These are phyloP conservation scores for Brassica nigra DNA, from an alignment of 345 rosid genomes.

Conservation along the genomic window DNA sequence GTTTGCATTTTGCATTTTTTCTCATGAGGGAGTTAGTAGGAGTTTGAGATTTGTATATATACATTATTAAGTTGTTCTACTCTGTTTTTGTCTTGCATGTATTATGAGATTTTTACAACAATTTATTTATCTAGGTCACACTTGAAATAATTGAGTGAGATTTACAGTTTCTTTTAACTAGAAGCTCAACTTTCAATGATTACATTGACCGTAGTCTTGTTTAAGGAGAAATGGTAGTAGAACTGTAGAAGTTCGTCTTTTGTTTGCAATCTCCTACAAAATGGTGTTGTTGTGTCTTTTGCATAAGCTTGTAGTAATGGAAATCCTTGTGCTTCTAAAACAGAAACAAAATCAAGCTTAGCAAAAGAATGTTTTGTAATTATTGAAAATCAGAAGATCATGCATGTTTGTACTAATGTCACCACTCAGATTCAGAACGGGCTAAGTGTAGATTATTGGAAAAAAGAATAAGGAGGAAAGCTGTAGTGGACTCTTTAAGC, in stretches of 20 bases:
- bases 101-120: conserved; percentile 18
- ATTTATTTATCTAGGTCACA: not conserved
- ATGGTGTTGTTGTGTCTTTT: not conserved
- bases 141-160: not conserved
- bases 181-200: not conserved
- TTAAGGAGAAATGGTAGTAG: not conserved
- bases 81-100: conserved; percentile 19
- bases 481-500: not conserved
- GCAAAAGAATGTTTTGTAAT: not conserved
- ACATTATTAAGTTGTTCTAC: conserved; percentile 26
- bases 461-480: not conserved
- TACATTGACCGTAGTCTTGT: not conserved
- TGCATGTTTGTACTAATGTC: not conserved
- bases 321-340: not conserved
- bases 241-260: not conserved
- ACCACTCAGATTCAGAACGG: not conserved
- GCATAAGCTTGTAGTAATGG: not conserved
- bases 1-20: conserved; percentile 22
- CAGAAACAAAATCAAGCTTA: not conserved
- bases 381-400: not conserved
- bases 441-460: not conserved
- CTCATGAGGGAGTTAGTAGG: conserved; percentile 10
- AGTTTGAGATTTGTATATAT: conserved; percentile 36
- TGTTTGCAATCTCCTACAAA: not conserved
- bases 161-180: not conserved